Conservation (phyloP, 805 yeast genomes). For the Barnettozyma botsteinii region DNA sequence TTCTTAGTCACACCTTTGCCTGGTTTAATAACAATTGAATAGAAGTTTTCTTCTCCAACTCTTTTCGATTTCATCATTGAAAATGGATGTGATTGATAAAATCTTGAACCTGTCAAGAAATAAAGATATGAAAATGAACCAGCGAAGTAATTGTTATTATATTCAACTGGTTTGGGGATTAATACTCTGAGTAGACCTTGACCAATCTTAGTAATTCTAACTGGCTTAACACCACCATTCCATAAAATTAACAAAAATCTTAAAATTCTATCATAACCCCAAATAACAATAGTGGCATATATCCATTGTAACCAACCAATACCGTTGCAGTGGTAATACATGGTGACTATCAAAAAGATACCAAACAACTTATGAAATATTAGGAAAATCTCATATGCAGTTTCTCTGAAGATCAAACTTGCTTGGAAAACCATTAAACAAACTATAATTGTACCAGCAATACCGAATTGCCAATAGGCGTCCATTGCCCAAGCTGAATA, state of each 20-base stretch:
- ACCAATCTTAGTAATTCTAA: constrained; percentile 29
- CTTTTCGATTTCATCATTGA: constrained; percentile 43
- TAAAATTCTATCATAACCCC: constrained; percentile 62
- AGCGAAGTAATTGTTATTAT: constrained; percentile 38
- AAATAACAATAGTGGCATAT: constrained; percentile 53
- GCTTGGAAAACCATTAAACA: constrained; percentile 45
- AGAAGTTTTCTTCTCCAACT: constrained; percentile 24
- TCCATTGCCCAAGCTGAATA: constrained; percentile 38
- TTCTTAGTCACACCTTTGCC: constrained; percentile 52
- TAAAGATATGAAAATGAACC: constrained; percentile 53
- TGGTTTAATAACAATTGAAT: constrained; percentile 41
- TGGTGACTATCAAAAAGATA: constrained; percentile 43
- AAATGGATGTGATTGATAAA: constrained; percentile 69
- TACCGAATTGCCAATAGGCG: constrained; percentile 43
- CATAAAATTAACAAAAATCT: constrained; percentile 48
- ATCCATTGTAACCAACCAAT: constrained; percentile 46
- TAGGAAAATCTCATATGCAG: constrained; percentile 56
- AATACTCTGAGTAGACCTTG: constrained; percentile 37
- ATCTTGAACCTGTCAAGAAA: constrained; percentile 36
- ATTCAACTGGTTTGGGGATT: constrained; percentile 37
- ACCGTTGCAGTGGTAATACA: constrained; percentile 56
- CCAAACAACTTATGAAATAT: constrained; percentile 53
- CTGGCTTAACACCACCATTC: constrained; percentile 56
- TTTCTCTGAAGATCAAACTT: constrained; percentile 42
- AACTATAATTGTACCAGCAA: constrained; percentile 40